Evolutionary conservation across 371 early-diverging fungal genomes (phyloP), one percentile per base, ranked within the genome.

Genomic region (Syncephalastrum racemosum): DNA sequence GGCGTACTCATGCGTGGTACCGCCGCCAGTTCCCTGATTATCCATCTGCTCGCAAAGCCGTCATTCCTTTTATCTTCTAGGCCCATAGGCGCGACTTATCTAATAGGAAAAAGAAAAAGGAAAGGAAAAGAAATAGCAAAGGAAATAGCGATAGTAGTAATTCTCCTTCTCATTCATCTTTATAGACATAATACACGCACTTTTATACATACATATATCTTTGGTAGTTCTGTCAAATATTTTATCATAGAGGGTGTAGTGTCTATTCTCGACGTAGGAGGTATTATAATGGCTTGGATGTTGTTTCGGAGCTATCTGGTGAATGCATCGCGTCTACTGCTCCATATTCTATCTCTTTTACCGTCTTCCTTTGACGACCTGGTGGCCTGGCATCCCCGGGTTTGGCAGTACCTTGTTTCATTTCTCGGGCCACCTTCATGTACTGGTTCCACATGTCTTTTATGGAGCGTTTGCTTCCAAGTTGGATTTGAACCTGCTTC

Each of bases 1-100:
- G 62, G 54, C 58, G 71, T 16, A 75, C 80, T 2, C 87, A 88
- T 64, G 51, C 46, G 20, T 89, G 88, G 88, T 89, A 89, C 46
- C 44, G 55, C 13, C 23, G 69, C 2, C 58, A 65, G 16, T 88
- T 88, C 59, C 36, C 53, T 41, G 59, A 63, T 14, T 68, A 76
- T 31, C 86, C 85, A 27, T 78, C 83, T 2, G 25, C 67, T 16
- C 65, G 90, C 58, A 83, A 69, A 56, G 87, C 85, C 0, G 61
- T 89, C 5, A 61, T 89, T 39, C 90, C 90, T 5, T 86, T 67
- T 59, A 10, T 88, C 2, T 62, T 76, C 20, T 86, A 68, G 62
- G n/a, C 12, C 36, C 36, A 10, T 43, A 18, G 15, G n/a, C 20
- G 13, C 10, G 27, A 27, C 2, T 22, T 31, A 36, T 59, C 25